phyloP scores from a whole-genome alignment of 805 yeast genomes.

The Yamadazyma ubonensis region DNA sequence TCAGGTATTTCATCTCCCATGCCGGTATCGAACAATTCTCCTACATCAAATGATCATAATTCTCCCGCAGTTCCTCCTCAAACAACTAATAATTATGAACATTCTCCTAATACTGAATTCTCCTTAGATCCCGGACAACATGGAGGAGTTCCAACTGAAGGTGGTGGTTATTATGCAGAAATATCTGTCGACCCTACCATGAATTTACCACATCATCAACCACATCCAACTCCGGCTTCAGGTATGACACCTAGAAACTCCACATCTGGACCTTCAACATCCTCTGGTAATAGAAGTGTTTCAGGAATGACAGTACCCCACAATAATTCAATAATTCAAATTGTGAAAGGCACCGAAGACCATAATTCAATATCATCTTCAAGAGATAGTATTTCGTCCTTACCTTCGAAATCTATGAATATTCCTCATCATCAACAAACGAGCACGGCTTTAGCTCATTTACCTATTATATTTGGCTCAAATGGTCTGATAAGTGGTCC shows the following conservation, averaged over 20 bases:
- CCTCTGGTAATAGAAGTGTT: conserved; percentile 1
- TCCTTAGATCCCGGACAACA: conserved; percentile 31
- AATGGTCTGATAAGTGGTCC: conserved; percentile 42
- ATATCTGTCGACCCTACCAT: conserved; percentile 45
- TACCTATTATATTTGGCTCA: conserved; percentile 44
- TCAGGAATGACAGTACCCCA: conserved; percentile 18
- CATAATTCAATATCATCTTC: conserved; percentile 32
- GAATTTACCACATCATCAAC: conserved; percentile 44
- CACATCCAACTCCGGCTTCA: conserved; percentile 22
- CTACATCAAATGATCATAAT: conserved; percentile 17
- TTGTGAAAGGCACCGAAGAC: conserved; percentile 34
- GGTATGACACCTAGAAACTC: conserved; percentile 33
- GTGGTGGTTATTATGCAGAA: conserved; percentile 46
- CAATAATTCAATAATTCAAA: conserved; percentile 42
- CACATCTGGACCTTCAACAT: conserved; percentile 19
- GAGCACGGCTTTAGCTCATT: conserved; percentile 39
- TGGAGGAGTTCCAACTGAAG: conserved; percentile 24
- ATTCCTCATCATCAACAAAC: conserved; percentile 46
- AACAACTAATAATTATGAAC: conserved; percentile 18
- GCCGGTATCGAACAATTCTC: conserved; percentile 19
- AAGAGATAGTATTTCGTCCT: conserved; percentile 40
- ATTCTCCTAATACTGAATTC: conserved; percentile 17
- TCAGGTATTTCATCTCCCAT: conserved; percentile 25
- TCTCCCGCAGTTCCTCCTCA: conserved; percentile 23
- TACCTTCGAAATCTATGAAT: conserved; percentile 46